phyloP scores from a whole-genome alignment of 257 asterid genomes.

The Przewalskia tangutica region DNA sequence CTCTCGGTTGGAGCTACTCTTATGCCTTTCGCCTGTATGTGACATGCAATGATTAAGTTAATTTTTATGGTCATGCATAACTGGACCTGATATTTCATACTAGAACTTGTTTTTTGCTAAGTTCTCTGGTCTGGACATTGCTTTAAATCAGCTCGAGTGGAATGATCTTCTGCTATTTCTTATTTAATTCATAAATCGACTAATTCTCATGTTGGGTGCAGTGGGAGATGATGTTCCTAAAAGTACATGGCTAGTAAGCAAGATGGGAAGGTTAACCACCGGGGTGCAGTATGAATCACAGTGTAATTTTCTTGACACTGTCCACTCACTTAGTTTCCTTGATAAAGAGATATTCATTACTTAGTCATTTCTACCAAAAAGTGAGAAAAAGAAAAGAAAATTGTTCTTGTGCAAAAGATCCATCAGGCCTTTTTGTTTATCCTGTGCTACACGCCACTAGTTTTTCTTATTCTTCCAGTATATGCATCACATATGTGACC shows the following conservation, averaged over 20 bases:
- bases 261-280: constrained; percentile 80
- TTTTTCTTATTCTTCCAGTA: not conserved
- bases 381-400: not conserved
- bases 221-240: constrained; percentile 66
- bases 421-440: not conserved
- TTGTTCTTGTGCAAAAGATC: not conserved
- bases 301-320: constrained; percentile 35
- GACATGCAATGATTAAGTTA: constrained; percentile 3
- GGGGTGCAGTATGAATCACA: constrained; percentile 88
- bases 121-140: not conserved
- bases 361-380: not conserved
- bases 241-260: constrained; percentile 86
- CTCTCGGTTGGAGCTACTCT: constrained; percentile 73
- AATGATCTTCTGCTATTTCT: not conserved
- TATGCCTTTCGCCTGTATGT: constrained; percentile 57
- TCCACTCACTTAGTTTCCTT: not conserved
- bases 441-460: not conserved
- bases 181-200: not conserved
- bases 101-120: not conserved
- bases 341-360: not conserved
- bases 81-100: not conserved
- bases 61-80: not conserved
- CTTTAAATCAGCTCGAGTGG: not conserved
- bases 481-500: not conserved
- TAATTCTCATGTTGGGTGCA: constrained; percentile 7